Percentiles rank a stretch among this genome's conserved stretches.
phyloP scores from a whole-genome alignment of 176 grass and related monocot genomes.

The Panicum miliaceum region DNA sequence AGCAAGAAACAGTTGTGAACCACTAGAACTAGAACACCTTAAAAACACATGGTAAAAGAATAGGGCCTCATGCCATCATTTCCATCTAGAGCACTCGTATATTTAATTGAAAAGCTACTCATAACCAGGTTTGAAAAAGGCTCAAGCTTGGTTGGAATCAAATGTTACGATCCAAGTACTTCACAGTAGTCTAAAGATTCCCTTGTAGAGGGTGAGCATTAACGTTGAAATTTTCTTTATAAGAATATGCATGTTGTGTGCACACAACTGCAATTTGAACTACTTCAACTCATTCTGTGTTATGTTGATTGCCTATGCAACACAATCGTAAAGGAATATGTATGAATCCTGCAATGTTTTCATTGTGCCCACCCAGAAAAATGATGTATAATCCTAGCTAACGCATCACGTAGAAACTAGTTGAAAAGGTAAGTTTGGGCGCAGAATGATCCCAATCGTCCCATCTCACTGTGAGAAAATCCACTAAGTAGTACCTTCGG shows the following conservation, averaged over 20 bases:
- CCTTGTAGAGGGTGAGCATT: background rate
- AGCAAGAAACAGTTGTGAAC: background rate
- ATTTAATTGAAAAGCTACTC: background rate
- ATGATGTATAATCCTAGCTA: background rate
- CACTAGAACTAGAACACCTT: background rate
- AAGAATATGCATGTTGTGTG: background rate
- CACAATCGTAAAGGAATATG: background rate
- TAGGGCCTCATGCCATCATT: background rate
- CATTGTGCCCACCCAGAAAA: background rate
- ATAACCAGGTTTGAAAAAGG: background rate
- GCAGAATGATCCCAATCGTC: background rate
- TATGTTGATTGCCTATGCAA: background rate
- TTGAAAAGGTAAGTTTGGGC: background rate
- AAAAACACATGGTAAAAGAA: background rate
- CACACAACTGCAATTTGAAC: background rate
- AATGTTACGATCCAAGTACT: background rate
- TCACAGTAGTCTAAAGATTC: background rate
- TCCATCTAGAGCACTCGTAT: background rate
- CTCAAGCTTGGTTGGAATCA: background rate
- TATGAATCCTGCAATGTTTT: background rate
- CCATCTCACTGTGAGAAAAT: background rate
- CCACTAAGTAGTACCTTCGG: slow-evolving; percentile 58
- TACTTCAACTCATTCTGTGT: background rate
- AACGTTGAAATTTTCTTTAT: background rate
- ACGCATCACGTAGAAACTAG: background rate